Evolutionary conservation across 441 rosid species (phyloP), one percentile per base, ranked within the genome.

Genomic region (Brassica hybrid): DNA sequence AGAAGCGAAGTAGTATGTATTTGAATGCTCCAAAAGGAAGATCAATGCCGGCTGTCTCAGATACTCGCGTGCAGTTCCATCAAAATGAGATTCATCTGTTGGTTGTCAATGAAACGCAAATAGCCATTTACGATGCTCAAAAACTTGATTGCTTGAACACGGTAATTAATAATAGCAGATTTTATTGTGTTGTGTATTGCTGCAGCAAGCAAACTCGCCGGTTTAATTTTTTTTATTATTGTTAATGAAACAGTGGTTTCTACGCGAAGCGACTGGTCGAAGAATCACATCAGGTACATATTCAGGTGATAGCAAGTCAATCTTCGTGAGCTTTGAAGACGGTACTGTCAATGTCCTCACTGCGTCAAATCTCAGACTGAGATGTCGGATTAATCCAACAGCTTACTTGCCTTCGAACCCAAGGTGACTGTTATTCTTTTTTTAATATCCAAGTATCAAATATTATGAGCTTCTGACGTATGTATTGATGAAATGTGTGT

Each of bases 301-400:
- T 10, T 50, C 72, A 50, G 52, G 72, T 52, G 72, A 68, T 25
- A 68, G 61, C 45, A 43, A 68, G 61, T 68, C 72, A 14, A 68
- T 68, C 72, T 68, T 50, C 30, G 72, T 68, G 72, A 68, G 61
- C 72, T 50, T 50, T 50, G 72, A 68, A 50, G 56, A 68, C 1
- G 72, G 72, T 27, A 68, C 45, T 13, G 21, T 68, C 1, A 14
- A 50, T 50, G 72, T 68, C 72, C 61, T 68, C 11, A 68, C 72
- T 11, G 72, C 72, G 17, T 50, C 72, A 27, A 68, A 68, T 27
- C 61, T 68, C 25, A 52, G 61, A 50, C 30, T 50, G 72, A 68
- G 72, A 68, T 68, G 72, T 68, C 72, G 72, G 72, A 68, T 68
- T n/a, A 50, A 68, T 59, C 61, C 72, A 50, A 14, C 45, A 50